phyloP scores from a whole-genome alignment of 257 asterid species.

The Henckelia pumila region DNA sequence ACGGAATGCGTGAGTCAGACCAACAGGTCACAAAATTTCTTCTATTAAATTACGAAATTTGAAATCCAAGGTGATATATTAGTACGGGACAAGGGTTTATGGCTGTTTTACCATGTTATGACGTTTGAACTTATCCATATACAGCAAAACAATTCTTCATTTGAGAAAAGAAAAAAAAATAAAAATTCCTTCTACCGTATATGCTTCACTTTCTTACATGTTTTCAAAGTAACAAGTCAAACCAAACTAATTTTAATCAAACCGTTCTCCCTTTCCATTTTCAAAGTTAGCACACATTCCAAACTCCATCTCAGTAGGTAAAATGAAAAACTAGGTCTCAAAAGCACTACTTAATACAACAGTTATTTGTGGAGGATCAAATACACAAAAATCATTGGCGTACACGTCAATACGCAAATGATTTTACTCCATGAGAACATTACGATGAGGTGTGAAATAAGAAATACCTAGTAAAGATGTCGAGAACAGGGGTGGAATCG shows the following conservation, averaged over 20 bases:
- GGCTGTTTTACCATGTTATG: not conserved
- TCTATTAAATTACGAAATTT: not conserved
- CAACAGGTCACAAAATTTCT: not conserved
- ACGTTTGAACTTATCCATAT: not conserved
- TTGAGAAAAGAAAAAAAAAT: no score
- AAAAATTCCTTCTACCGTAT: no score
- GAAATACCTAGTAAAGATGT: constrained; percentile 40
- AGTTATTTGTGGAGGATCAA: not conserved
- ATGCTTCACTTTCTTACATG: not conserved
- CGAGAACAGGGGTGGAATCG: constrained; percentile 30
- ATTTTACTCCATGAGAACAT: not conserved
- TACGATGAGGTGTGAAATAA: not conserved
- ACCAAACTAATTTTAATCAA: not conserved
- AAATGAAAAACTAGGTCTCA: not conserved
- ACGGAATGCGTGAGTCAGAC: not conserved
- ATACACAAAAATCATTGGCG: not conserved
- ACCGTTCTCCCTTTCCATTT: constrained; percentile 5
- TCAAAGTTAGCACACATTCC: not conserved
- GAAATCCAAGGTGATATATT: not conserved
- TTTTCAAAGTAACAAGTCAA: not conserved
- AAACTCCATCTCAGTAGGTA: not conserved
- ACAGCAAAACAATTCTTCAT: no score
- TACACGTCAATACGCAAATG: not conserved
- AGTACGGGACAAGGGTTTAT: constrained; percentile 1
- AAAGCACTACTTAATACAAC: not conserved